Evolutionary conservation across 2,329 filamentous ascomycete species (phyloP).

Genomic region (Fonsecaea nubica): DNA sequence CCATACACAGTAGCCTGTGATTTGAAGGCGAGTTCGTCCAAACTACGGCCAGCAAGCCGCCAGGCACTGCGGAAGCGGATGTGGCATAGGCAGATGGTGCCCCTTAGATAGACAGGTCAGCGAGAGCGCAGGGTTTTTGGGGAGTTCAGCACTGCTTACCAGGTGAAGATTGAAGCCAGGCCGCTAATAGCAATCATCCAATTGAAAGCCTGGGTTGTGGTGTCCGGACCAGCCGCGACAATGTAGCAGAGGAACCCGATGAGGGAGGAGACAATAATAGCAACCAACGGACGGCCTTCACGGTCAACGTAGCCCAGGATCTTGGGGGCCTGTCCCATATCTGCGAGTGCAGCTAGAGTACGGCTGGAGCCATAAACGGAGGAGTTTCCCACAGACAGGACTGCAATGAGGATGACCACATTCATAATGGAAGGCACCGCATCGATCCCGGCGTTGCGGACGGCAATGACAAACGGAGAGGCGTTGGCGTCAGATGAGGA

Average conservation of each 20-base stretch:
- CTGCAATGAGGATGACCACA: conserved; percentile 88
- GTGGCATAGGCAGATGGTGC: conserved; percentile 68
- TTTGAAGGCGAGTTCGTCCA: conserved; percentile 69
- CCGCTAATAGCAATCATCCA: conserved; percentile 82
- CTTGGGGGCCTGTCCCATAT: conserved; percentile 81
- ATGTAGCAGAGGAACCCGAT: conserved; percentile 81
- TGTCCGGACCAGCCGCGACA: conserved; percentile 60
- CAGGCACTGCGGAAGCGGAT: conserved; percentile 71
- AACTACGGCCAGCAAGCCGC: conserved; percentile 61
- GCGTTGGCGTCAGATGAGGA: conserved; percentile 72
- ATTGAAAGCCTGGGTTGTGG: conserved; percentile 64
- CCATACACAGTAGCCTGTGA: conserved; percentile 67
- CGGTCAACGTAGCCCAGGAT: conserved; percentile 82
- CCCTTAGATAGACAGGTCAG: conserved; percentile 49
- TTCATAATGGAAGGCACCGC: conserved; percentile 91
- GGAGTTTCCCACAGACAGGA: conserved; percentile 89
- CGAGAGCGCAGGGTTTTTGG: background rate
- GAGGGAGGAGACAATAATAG: conserved; percentile 70
- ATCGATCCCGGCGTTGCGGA: conserved; percentile 79
- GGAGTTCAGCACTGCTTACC: conserved; percentile 62
- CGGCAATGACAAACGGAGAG: conserved; percentile 93
- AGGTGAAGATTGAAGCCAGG: conserved; percentile 76
- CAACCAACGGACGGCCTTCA: conserved; percentile 76
- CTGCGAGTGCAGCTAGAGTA: conserved; percentile 86
- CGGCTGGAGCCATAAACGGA: conserved; percentile 90